Evolutionary conservation across 2,329 filamentous ascomycete species (phyloP), one percentile per base, ranked within the genome.

Genomic region (Phialophora expanda): DNA sequence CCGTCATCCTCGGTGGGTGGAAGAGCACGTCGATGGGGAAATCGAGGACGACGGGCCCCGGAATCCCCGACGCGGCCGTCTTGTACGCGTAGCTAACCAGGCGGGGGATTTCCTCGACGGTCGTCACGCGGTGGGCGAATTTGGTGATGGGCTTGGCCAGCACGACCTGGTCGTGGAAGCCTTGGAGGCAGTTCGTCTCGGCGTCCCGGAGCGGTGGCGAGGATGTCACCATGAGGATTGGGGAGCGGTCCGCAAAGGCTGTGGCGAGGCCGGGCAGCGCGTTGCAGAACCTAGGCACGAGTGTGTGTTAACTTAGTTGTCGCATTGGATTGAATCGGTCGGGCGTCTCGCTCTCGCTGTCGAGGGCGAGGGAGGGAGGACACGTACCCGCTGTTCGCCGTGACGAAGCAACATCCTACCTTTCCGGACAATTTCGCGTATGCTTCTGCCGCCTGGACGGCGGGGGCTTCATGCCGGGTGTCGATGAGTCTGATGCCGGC

Each of bases 391-490:
- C 80, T 82, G 58, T 83, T 83, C 0, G 81, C 80, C 11, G 81
- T 83, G 1, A 83, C 77, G 62, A 83, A 83, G 64, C 78, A 80
- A n/a, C 78, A 77, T 9, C 79, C 81, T 9, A 79, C 76, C 62
- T 79, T 80, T 1, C 76, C 76, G n/a, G 74, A 77, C 53, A 82
- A 72, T 67, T 80, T 82, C 1, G 79, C 74, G 70, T 82, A 82
- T 7, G 77, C 78, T 69, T 83, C 80, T 0, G 81, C 81, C 7
- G 81, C 81, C 69, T 83, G 80, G 2, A 83, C 79, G 12, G 81
- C 81, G 14, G 78, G 79, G 0, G 81, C 81, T 69, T 83, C 81
- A 68, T 83, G 81, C 50, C 81, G 72, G 0, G 79, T 82, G 66
- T 83, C 80, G 26, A 83, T 73, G 2, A 83, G 74, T 5, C 74